Evolutionary conservation across 495 filamentous ascomycete species (phyloP).

Genomic region (Hyaloscypha bicolor): DNA sequence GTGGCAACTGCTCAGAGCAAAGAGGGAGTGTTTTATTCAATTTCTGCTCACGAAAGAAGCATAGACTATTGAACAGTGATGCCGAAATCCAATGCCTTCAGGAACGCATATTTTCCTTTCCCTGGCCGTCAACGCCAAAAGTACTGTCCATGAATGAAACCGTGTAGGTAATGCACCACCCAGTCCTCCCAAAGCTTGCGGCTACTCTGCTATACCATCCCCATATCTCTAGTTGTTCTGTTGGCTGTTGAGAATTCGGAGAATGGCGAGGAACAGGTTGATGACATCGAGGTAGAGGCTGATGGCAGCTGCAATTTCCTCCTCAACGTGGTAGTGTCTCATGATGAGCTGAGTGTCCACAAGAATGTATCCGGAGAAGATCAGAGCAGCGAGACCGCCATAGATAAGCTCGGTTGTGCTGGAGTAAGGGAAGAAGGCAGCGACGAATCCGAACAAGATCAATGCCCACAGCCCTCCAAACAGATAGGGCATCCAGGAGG

Average conservation of each 20-base stretch:
- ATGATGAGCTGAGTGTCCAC: conserved; percentile 96
- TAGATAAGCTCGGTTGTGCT: conserved; percentile 82
- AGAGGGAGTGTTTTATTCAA: neutral
- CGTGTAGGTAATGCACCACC: neutral
- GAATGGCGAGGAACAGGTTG: conserved; percentile 92
- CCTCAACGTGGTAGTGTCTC: conserved; percentile 94
- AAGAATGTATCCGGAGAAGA: conserved; percentile 93
- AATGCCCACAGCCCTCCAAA: conserved; percentile 88
- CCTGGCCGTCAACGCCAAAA: neutral
- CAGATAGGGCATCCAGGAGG: conserved; percentile 91
- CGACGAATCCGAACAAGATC: conserved; percentile 90
- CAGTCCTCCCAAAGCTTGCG: neutral
- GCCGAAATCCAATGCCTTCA: neutral
- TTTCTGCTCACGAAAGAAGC: neutral
- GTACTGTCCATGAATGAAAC: neutral
- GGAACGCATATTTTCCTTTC: neutral
- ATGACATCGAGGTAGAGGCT: conserved; percentile 95
- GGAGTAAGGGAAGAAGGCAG: conserved; percentile 78
- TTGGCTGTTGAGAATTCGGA: conserved; percentile 88
- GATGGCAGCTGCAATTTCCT: conserved; percentile 97
- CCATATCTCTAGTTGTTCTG: conserved; percentile 67
- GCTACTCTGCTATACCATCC: neutral
- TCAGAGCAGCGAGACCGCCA: conserved; percentile 73
- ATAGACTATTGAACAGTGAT: neutral
- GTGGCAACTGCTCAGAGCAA: neutral